These are phyloP conservation scores for Nadsonia starkeyi-henricii DNA, from an alignment of 1,139 yeast species.

Conservation along the genomic window DNA sequence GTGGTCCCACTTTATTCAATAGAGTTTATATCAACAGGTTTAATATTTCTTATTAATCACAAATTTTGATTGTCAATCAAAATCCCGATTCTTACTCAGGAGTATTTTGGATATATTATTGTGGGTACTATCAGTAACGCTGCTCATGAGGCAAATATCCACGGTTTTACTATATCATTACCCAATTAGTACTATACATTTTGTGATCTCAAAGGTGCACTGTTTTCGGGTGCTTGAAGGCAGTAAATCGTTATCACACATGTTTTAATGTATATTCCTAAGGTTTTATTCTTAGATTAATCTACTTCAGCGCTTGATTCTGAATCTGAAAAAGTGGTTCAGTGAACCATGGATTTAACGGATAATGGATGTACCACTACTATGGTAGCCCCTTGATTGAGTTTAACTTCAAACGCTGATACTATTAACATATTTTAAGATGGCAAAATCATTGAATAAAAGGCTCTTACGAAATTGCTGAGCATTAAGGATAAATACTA, in stretches of 20 bases:
- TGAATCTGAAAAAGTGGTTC: conserved; percentile 70
- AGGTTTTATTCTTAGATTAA: conserved; percentile 54
- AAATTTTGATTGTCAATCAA: conserved; percentile 70
- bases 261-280: conserved; percentile 57
- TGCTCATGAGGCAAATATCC: conserved; percentile 70
- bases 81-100: conserved; percentile 87
- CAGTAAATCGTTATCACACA: conserved; percentile 71
- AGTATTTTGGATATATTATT: conserved; percentile 61
- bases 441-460: conserved; percentile 70
- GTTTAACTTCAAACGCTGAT: conserved; percentile 89
- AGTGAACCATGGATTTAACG: conserved; percentile 40
- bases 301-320: conserved; percentile 75
- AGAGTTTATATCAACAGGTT: conserved; percentile 56
- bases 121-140: conserved; percentile 60
- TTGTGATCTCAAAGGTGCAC: conserved; percentile 71
- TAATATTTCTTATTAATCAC: conserved; percentile 57
- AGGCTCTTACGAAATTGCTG: conserved; percentile 28
- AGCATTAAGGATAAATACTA: not conserved
- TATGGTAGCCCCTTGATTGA: conserved; percentile 80
- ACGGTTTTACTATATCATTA: conserved; percentile 56
- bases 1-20: conserved; percentile 56
- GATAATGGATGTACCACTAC: conserved; percentile 71
- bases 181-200: conserved; percentile 75
- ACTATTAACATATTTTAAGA: conserved; percentile 64
- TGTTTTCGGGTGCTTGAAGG: conserved; percentile 77